Evolutionary conservation across 805 yeast species (phyloP).

Genomic region (Hermanozyma aechmeae): DNA sequence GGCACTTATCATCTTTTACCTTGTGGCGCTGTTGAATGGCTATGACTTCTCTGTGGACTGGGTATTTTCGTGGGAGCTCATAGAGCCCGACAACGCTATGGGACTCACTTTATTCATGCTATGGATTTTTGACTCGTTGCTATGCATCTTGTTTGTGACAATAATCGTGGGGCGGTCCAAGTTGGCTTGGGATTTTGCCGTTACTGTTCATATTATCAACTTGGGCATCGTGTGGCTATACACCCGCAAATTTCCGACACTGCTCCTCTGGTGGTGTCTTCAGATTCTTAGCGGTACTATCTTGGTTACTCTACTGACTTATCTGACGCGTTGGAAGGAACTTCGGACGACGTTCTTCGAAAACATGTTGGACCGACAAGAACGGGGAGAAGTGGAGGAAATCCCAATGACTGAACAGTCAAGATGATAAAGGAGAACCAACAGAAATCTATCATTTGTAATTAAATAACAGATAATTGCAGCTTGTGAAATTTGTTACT

Average conservation of each 20-base stretch:
- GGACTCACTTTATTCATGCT: constrained; percentile 67
- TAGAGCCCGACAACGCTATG: constrained; percentile 65
- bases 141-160: constrained; percentile 79
- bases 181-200: constrained; percentile 91
- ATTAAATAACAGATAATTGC: too few relatives aligned
- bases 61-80: constrained; percentile 73
- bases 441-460: too few relatives aligned
- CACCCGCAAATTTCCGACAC: constrained; percentile 58
- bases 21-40: constrained; percentile 63
- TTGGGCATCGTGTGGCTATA: constrained; percentile 59
- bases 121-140: constrained; percentile 78
- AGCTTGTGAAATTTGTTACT: too few relatives aligned
- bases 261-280: constrained; percentile 75
- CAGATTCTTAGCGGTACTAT: constrained; percentile 61
- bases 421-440: too few relatives aligned
- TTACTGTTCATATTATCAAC: constrained; percentile 84
- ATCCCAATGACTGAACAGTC: too few relatives aligned
- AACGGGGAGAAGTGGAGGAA: constrained; percentile 29
- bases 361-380: constrained; percentile 56
- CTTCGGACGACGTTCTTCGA: constrained; percentile 84
- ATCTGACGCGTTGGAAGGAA: constrained; percentile 89
- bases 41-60: constrained; percentile 56
- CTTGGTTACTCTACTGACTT: constrained; percentile 76
- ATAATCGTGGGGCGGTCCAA: constrained; percentile 87
- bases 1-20: constrained; percentile 57